Base-by-base conservation (phyloP, 2,329 filamentous ascomycete genomes). In the Xylariaceae sp. region DNA sequence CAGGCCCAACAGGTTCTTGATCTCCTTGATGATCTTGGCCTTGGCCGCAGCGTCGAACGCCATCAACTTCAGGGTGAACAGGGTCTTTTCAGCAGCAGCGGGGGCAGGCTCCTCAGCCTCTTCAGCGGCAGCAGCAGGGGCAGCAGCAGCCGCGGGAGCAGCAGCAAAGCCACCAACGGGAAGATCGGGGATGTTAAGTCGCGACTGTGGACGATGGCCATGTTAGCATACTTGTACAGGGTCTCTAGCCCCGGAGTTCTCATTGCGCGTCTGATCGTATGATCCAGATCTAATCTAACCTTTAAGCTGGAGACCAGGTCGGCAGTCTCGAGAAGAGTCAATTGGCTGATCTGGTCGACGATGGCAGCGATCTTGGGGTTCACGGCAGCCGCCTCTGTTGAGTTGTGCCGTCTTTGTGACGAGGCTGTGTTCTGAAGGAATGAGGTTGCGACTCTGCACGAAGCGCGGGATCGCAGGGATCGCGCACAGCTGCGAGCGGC, bases 11-110 rank as follows among this genome's bases (percentile, higher is more conserved):
- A 99, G 83, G 72, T 86, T 87, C 87, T 99, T 99, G 80, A 99
- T 84, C 82, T 99, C 94, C 85, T 99, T 99, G 84, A 99, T 99
- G 71, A 99, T 82, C 88, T 99, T 99, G 71, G 95, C 92, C 83
- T 99, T 99, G 66, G 93, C 80, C 54, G 78, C 82, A 34, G 92
- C 82, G 56, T 99, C 95, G 74, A 97, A 95, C 42, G 88, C 88
- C 76, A 90, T 83, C 64, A 99, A 87, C 81, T 97, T 97, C 66
- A 99, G 78, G 75, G 89, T 96, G 84, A 99, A 99, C 63, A 99
- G 84, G 3, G 93, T 93, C 87, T 88, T 97, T 85, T 97, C 96
- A 76, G 94, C 91, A 68, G 92, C 88, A 45, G 88, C 89, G 2
- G 91, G 90, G 42, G 93, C 92, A 1, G 90, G 90, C 62, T 94